Base-by-base conservation (phyloP, 2,329 filamentous ascomycete genomes). In the Phialophora verrucosa region DNA sequence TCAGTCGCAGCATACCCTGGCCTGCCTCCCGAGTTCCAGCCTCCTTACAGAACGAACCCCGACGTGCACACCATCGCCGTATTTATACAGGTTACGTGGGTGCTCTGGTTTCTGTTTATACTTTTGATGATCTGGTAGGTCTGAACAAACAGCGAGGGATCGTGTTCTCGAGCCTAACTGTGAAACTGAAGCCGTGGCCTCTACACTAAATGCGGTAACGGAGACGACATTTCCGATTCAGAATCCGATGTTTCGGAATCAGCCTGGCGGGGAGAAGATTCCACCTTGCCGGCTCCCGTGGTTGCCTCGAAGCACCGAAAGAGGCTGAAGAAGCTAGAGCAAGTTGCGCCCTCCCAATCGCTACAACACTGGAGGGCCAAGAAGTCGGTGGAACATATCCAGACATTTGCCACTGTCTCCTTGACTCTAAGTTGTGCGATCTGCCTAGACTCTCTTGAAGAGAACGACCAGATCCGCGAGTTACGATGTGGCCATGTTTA, bases 381-480 rank as follows among this genome's bases (percentile, higher is more conserved):
- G 56, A 70, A 70, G 49, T 62, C 57, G 25, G 55, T 35, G 6
- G 62, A 53, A 14, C 65, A 70, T 42, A 61, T 66, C 8, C 55
- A 68, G 63, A 70, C 62, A 1, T 70, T 70, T 44, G 68, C 68
- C 17, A 70, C 65, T 4, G 23, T 64, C 8, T 64, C 68, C 14
- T 50, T 60, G 11, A 66, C 58, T 35, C 58, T 70, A 3, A 63
- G 67, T 31, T 70, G 68, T 57, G 68, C 68, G 27, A 70, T 70
- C 20, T 70, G 68, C 51, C 49, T 70, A 4, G 68, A 70, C 5
- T 55, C 67, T 2, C 65, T 68, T 20, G 63, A 68, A 25, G 66
- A 70, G 23, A 64, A 62, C n/a, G 68, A 70, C 12, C 56, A 62
- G 23, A 67, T 70, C 27, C 66, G 68, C 47, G 66, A 70, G 59